Conservation (phyloP, 192 early-diverging fungal species). For the Coemansia sp. region DNA sequence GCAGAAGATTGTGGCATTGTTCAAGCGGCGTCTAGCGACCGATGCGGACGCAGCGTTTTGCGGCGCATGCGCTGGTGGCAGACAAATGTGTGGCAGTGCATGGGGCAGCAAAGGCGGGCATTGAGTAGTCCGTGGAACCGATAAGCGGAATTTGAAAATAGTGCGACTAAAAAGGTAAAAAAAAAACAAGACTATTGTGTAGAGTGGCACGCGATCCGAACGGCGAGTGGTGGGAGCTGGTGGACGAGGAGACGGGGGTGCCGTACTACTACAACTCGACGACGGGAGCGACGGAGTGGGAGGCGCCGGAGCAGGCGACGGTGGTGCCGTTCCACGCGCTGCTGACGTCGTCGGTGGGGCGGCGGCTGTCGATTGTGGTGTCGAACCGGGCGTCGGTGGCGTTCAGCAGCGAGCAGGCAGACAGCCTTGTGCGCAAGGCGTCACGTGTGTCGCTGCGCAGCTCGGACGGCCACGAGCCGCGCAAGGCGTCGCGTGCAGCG, state of each 20-base stretch:
- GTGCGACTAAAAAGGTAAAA: too few relatives aligned
- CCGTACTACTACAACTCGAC: constrained; percentile 93
- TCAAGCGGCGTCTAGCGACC: too few relatives aligned
- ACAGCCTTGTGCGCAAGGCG: constrained; percentile 32
- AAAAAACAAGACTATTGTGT: constrained; percentile 4
- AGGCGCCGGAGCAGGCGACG: constrained; percentile 64
- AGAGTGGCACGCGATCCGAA: constrained; percentile 69
- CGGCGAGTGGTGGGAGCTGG: constrained; percentile 97
- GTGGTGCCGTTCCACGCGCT: constrained; percentile 73
- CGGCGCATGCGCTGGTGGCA: too few relatives aligned
- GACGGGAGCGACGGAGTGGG: constrained; percentile 88
- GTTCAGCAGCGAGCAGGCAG: constrained; percentile 39
- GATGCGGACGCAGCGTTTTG: too few relatives aligned
- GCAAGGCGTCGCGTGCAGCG: constrained; percentile 23
- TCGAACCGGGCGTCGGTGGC: constrained; percentile 47
- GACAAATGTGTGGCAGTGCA: too few relatives aligned
- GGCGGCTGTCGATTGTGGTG: constrained; percentile 67
- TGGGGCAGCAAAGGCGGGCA: too few relatives aligned
- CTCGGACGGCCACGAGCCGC: constrained; percentile 27
- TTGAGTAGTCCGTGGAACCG: too few relatives aligned
- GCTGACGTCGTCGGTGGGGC: constrained; percentile 73
- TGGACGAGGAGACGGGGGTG: constrained; percentile 77
- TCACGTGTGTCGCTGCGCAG: constrained; percentile 39
- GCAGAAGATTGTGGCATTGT: too few relatives aligned
- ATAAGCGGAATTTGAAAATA: too few relatives aligned